phyloP scores from a whole-genome alignment of 2,329 filamentous ascomycete species.

The Mycocentrospora acerina region DNA sequence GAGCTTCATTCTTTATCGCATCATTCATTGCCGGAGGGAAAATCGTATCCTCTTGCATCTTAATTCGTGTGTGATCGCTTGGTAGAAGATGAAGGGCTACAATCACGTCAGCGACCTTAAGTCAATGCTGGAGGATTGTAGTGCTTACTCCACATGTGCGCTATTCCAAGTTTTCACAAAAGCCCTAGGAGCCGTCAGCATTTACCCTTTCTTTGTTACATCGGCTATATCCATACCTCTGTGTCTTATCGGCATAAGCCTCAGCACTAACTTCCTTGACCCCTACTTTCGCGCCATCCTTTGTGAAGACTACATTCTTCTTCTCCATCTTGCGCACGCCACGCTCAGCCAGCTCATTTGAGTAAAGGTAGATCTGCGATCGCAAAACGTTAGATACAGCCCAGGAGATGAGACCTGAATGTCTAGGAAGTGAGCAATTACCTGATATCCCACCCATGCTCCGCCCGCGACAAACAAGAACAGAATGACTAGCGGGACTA shows the following conservation, averaged over 20 bases:
- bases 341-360: conserved; percentile 64
- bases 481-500: conserved; percentile 68
- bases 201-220: too few relatives aligned
- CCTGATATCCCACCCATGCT: conserved; percentile 69
- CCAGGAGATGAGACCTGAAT: neutral
- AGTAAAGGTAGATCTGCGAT: conserved; percentile 63
- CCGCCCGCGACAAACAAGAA: conserved; percentile 58
- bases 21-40: too few relatives aligned
- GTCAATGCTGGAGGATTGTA: neutral
- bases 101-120: too few relatives aligned
- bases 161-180: conserved; percentile 55
- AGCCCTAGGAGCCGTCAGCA: conserved; percentile 25
- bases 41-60: too few relatives aligned
- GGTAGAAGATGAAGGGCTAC: too few relatives aligned
- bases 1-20: too few relatives aligned
- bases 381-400: conserved; percentile 4
- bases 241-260: conserved; percentile 72
- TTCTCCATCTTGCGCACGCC: conserved; percentile 71
- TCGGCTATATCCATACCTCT: conserved; percentile 43
- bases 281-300: conserved; percentile 71
- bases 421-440: conserved; percentile 12
- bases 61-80: too few relatives aligned
- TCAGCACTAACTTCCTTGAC: conserved; percentile 69
- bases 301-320: conserved; percentile 74
- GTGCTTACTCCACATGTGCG: conserved; percentile 25